A percentile compares a stretch with the other conserved stretches of the same genome.
phyloP scores from a whole-genome alignment of 129 eudicot genomes.

The Daucus carota region DH1_v3.0 NC_030381.2:50537001-50537500 shows the following conservation, averaged over 20 bases:
- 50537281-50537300: neutral
- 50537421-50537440: conserved; percentile 22
- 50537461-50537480: conserved; percentile 21
- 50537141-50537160: conserved; percentile 42
- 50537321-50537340: conserved; percentile 20
- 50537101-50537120: neutral
- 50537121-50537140: conserved; percentile 25
- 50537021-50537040: neutral
- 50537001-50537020: neutral
- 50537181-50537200: conserved; percentile 39
- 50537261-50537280: neutral
- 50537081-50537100: conserved; percentile 9
- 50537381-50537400: conserved; percentile 20
- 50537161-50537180: conserved; percentile 52
- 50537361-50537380: neutral
- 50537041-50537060: neutral
- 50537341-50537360: conserved; percentile 11
- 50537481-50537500: conserved; percentile 27
- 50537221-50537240: conserved; percentile 34
- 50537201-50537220: conserved; percentile 42
- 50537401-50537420: conserved; percentile 25
- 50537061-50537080: neutral
- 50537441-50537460: conserved; percentile 20
- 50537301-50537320: neutral
- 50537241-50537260: neutral